A percentile compares a stretch with the other conserved stretches of the same genome.
Conservation (phyloP, 1,284 basidiomycete species). For the Lentinus polychrous region DNA sequence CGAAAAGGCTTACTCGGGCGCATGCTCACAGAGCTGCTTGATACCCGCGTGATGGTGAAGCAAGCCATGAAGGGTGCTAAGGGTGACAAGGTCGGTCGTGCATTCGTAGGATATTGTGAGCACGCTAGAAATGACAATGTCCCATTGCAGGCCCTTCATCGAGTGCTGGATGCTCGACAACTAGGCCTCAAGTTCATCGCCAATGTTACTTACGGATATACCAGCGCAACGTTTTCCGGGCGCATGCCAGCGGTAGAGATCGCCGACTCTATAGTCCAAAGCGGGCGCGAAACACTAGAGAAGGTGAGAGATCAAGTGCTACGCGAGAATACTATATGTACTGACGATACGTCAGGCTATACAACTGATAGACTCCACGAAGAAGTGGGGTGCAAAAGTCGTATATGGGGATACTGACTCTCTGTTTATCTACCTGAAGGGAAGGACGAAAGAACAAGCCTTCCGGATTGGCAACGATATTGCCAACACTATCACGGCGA, state of each 20-base stretch:
- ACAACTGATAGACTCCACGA: conserved; percentile 67
- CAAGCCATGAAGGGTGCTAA: conserved; percentile 84
- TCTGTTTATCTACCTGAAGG: conserved; percentile 84
- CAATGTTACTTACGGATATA: conserved; percentile 95
- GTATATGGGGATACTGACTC: conserved; percentile 99
- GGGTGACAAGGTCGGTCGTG: conserved; percentile 59
- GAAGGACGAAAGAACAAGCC: conserved; percentile 88
- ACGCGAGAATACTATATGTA: background rate
- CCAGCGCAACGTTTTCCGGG: conserved; percentile 88
- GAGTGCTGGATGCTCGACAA: conserved; percentile 83
- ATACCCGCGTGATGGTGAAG: conserved; percentile 98
- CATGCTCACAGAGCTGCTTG: conserved; percentile 90
- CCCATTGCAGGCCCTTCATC: conserved; percentile 51
- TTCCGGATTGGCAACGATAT: conserved; percentile 92
- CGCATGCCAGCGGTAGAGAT: conserved; percentile 98
- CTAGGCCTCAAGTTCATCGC: conserved; percentile 82
- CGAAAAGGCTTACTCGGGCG: conserved; percentile 82
- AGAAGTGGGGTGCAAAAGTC: conserved; percentile 83
- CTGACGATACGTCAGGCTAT: conserved; percentile 59
- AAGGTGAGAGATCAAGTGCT: conserved; percentile 48
- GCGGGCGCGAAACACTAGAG: conserved; percentile 90
- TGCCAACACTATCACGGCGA: conserved; percentile 77
- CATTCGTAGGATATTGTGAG: background rate
- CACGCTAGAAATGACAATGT: conserved; percentile 1
- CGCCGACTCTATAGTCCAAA: conserved; percentile 96